Conservation (phyloP, 495 filamentous ascomycete species). For the Daldinia vernicosa region DNA sequence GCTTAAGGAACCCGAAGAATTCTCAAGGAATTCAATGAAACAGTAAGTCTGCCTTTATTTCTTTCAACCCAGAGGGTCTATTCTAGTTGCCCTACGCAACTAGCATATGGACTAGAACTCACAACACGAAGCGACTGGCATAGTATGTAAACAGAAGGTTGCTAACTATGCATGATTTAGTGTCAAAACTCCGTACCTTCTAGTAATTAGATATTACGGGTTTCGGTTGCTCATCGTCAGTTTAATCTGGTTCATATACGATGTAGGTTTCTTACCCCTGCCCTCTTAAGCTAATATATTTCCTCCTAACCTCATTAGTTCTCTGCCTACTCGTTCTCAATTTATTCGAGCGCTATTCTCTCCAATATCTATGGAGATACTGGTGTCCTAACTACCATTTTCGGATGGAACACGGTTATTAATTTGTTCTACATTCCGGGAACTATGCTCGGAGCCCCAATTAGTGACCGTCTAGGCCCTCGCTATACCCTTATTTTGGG, state of each 20-base stretch:
- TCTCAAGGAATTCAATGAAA: slow-evolving; percentile 65
- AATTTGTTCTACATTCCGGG: slow-evolving; percentile 90
- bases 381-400: slow-evolving; percentile 73
- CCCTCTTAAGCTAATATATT: slow-evolving; percentile 15
- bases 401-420: slow-evolving; percentile 87
- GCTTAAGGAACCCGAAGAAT: slow-evolving; percentile 85
- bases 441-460: slow-evolving; percentile 74
- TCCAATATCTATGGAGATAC: slow-evolving; percentile 65
- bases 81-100: neutral
- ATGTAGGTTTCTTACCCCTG: slow-evolving; percentile 54
- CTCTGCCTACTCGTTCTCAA: slow-evolving; percentile 78
- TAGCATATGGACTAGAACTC: neutral
- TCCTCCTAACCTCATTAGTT: slow-evolving; percentile 54
- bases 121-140: neutral
- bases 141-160: neutral
- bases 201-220: slow-evolving; percentile 67
- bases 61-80: no score
- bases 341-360: slow-evolving; percentile 78
- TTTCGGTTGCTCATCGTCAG: slow-evolving; percentile 72
- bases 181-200: slow-evolving; percentile 64
- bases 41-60: slow-evolving; percentile 18
- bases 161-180: slow-evolving; percentile 22
- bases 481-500: slow-evolving; percentile 73
- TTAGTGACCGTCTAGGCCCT: slow-evolving; percentile 80
- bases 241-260: slow-evolving; percentile 92